Conservation (phyloP, 305 asterid genomes). For the Fraxinus sp. region DNA sequence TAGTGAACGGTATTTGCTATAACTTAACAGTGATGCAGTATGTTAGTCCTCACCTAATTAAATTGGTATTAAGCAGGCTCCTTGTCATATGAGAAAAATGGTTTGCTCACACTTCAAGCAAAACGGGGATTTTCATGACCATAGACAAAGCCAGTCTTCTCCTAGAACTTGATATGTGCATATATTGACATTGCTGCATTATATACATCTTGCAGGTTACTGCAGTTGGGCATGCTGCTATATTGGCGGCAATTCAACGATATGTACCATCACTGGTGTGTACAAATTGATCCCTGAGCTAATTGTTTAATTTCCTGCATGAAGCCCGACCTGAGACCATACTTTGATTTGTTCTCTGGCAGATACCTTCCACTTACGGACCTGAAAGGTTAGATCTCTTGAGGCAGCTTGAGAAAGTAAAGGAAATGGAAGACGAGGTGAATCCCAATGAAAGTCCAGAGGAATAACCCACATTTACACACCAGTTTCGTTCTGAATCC, state of each 20-base stretch:
- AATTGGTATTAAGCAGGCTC: not conserved
- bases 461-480: conserved; percentile 29
- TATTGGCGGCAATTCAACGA: conserved; percentile 87
- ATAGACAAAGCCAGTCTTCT: conserved; percentile 7
- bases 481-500: not conserved
- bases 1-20: too few species aligned
- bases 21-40: too few species aligned
- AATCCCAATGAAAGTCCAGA: conserved; percentile 46
- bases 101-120: not conserved
- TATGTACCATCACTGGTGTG: conserved; percentile 82
- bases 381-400: conserved; percentile 47
- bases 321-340: conserved; percentile 13
- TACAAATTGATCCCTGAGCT: conserved; percentile 16
- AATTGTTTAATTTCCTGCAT: conserved; percentile 19
- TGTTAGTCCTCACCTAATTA: not conserved
- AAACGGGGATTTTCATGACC: not conserved
- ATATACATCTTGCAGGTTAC: conserved; percentile 44
- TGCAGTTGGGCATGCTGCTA: conserved; percentile 57
- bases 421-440: conserved; percentile 75
- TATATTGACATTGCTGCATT: conserved; percentile 26
- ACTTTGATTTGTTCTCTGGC: conserved; percentile 13
- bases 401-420: conserved; percentile 87
- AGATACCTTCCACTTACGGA: conserved; percentile 59
- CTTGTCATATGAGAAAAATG: not conserved
- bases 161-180: conserved; percentile 16